These are phyloP conservation scores for Jatropha curcas DNA, from an alignment of 345 rosid species.

Conservation along the genomic window DNA sequence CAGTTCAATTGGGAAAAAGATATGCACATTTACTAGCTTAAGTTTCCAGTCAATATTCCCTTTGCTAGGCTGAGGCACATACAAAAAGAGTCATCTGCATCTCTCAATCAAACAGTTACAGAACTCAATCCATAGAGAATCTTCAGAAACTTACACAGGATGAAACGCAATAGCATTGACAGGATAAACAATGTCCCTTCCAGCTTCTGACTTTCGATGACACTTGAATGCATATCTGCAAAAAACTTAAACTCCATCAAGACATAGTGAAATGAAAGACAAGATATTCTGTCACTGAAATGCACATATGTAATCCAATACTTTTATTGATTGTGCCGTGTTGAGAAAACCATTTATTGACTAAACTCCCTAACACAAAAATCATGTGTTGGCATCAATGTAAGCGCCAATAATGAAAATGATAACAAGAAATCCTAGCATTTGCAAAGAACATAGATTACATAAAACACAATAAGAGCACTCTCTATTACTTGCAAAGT, in stretches of 20 bases:
- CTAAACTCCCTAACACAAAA: background rate
- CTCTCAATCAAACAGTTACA: background rate
- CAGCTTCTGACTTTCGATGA: slow-evolving; percentile 96
- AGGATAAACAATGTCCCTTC: slow-evolving; percentile 91
- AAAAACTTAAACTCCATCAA: slow-evolving; percentile 13
- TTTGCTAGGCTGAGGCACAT: background rate
- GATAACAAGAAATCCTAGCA: background rate
- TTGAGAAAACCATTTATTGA: background rate
- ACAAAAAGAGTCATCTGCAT: background rate
- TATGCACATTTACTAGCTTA: background rate
- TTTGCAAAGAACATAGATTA: background rate
- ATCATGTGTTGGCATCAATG: background rate
- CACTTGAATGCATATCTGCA: slow-evolving; percentile 98
- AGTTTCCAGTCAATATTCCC: background rate
- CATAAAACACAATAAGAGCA: background rate
- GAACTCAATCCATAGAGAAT: background rate
- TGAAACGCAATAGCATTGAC: slow-evolving; percentile 97
- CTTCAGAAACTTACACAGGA: slow-evolving; percentile 74
- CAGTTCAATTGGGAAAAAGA: background rate
- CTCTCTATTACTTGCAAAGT: background rate
- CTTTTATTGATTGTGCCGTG: background rate
- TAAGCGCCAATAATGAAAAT: background rate
- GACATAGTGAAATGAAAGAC: background rate
- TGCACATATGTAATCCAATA: background rate
- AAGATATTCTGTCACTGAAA: background rate